phyloP scores from a whole-genome alignment of 2,329 filamentous ascomycete genomes.

The Epichloe baconii region DNA sequence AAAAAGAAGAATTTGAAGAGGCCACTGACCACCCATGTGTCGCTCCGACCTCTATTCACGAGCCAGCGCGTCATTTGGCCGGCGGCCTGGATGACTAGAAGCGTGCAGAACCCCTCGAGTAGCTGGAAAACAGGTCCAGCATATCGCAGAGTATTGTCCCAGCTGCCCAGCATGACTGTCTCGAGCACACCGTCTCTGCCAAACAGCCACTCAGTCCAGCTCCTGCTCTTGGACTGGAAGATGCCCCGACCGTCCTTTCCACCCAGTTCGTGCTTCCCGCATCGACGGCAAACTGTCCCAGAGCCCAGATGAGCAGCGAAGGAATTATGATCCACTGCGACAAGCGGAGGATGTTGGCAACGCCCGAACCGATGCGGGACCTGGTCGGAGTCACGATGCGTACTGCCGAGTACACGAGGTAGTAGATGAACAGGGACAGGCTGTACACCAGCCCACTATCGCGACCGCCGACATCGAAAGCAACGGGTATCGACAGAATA shows the following conservation, averaged over 20 bases:
- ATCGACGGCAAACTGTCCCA: slow-evolving; percentile 92
- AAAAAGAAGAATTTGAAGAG: not conserved
- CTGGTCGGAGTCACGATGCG: slow-evolving; percentile 68
- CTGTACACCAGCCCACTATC: slow-evolving; percentile 92
- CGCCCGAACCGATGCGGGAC: slow-evolving; percentile 60
- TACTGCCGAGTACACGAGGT: slow-evolving; percentile 73
- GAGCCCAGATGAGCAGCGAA: slow-evolving; percentile 78
- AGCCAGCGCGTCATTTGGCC: slow-evolving; percentile 92
- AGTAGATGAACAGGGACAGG: slow-evolving; percentile 76
- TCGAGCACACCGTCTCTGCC: slow-evolving; percentile 76
- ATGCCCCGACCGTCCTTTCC: slow-evolving; percentile 62
- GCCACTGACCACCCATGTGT: slow-evolving; percentile 81
- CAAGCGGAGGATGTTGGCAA: slow-evolving; percentile 56
- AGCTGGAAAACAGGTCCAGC: slow-evolving; percentile 92
- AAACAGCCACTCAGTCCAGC: slow-evolving; percentile 73
- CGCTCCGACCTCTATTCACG: slow-evolving; percentile 83
- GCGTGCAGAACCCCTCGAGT: slow-evolving; percentile 88
- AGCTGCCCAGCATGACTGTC: slow-evolving; percentile 65
- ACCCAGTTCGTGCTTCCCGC: slow-evolving; percentile 69
- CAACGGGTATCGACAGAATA: slow-evolving; percentile 88
- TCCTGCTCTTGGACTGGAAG: slow-evolving; percentile 47
- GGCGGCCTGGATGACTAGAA: slow-evolving; percentile 87
- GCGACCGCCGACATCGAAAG: slow-evolving; percentile 93
- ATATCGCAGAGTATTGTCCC: slow-evolving; percentile 81
- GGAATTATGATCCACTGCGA: slow-evolving; percentile 83